Base-by-base conservation (phyloP, 2,329 filamentous ascomycete genomes). In the Malbranchea zuffiana region DNA sequence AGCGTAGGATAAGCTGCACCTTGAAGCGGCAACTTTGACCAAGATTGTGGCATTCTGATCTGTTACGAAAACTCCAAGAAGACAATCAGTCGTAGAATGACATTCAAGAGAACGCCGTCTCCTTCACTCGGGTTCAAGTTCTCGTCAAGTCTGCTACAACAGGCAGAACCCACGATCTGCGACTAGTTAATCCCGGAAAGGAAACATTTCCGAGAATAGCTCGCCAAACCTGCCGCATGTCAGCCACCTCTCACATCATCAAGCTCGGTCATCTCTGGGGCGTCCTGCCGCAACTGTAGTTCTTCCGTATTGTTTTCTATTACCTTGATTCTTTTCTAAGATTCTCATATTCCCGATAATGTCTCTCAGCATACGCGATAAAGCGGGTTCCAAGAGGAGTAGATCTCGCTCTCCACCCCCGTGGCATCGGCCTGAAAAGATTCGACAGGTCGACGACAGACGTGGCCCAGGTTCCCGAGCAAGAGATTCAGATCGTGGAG, bases 331-430 rank as follows among this genome's bases (percentile, higher is more conserved):
- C n/a, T n/a, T n/a, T n/a, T n/a, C n/a, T n/a, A n/a, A n/a, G n/a
- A n/a, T n/a, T n/a, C n/a, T n/a, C n/a, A n/a, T n/a, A n/a, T n/a
- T n/a, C n/a, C n/a, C n/a, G n/a, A n/a, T n/a, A n/a, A 62, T 61
- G 59, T 58, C 59, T 10, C 46, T 48, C 30, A 50, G 51, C 40
- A 42, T 52, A 4, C 48, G 54, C 12, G 57, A 59, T 36, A 49
- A 52, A 32, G 39, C 57, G 37, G 53, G 53, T 29, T 43, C 51
- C 24, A 63, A 64, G 47, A 50, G 63, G 44, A 55, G 53, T 42
- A 52, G 62, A 32, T 66, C 63, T 32, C 57, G 57, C 15, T 66
- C 63, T 6, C 62, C 62, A 26, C 53, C 53, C 11, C 54, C 56
- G 12, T 59, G 59, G 53, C 53, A 56, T 40, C 57, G 55, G 39